phyloP scores from a whole-genome alignment of 2,329 filamentous ascomycete species.

The Byssochlamys sp. region DNA sequence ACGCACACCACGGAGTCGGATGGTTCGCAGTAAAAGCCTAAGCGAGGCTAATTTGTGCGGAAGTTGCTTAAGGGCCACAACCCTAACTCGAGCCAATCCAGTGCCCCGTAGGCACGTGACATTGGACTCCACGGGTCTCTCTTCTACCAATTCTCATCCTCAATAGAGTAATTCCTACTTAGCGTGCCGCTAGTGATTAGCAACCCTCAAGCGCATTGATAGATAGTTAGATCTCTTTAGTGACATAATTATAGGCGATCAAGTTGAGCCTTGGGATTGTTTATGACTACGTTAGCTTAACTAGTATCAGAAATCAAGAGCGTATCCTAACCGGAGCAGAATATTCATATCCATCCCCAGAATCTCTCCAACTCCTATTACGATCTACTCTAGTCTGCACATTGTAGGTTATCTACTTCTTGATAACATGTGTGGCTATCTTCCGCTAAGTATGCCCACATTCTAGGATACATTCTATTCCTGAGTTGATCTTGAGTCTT shows the following conservation, averaged over 20 bases:
- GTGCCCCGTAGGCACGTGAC: constrained; percentile 17
- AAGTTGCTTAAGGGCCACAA: constrained; percentile 25
- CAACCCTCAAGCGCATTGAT: neutral
- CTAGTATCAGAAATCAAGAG: neutral
- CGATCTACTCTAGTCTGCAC: neutral
- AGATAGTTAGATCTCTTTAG: neutral
- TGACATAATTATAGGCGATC: neutral
- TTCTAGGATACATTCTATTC: neutral
- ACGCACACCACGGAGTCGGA: constrained; percentile 35
- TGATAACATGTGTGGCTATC: neutral
- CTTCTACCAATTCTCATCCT: neutral
- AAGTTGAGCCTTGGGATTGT: neutral
- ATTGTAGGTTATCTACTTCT: neutral
- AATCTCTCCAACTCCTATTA: neutral
- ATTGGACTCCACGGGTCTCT: neutral
- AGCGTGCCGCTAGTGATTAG: neutral
- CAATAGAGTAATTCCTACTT: neutral
- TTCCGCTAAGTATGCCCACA: neutral
- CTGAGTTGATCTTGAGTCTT: neutral
- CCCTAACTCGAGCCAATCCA: constrained; percentile 29
- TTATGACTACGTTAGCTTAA: neutral
- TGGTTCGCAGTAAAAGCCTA: constrained; percentile 30
- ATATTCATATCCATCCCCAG: neutral
- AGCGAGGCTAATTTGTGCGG: constrained; percentile 34
- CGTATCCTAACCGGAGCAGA: neutral